Conservation (phyloP, 768 basidiomycete genomes). For the Kwoniella dejecticola region DNA sequence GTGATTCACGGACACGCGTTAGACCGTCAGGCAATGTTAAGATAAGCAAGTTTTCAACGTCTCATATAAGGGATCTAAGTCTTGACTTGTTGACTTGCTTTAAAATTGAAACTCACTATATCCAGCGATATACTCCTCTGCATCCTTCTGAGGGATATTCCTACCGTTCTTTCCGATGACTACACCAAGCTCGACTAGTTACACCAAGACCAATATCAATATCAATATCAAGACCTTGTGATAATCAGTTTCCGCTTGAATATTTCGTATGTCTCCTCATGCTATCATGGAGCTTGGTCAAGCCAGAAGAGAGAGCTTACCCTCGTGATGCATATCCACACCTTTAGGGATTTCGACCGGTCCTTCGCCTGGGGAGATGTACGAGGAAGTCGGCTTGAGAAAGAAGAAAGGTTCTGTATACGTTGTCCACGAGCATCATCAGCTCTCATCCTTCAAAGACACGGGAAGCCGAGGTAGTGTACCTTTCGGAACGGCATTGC, state of each 20-base stretch:
- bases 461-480: too few relatives aligned
- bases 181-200: conserved; percentile 90
- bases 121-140: conserved; percentile 80
- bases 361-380: conserved; percentile 70
- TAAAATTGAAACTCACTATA: conserved; percentile 85
- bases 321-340: conserved; percentile 86
- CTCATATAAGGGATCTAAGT: too few relatives aligned
- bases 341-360: conserved; percentile 83
- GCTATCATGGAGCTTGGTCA: too few relatives aligned
- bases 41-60: too few relatives aligned
- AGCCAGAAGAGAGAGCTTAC: too few relatives aligned
- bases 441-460: background rate
- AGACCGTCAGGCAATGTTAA: too few relatives aligned
- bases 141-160: conserved; percentile 73
- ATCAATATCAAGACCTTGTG: too few relatives aligned
- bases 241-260: background rate
- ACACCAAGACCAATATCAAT: too few relatives aligned
- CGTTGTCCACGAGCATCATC: background rate
- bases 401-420: conserved; percentile 89
- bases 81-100: too few relatives aligned
- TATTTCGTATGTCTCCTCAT: too few relatives aligned
- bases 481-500: conserved; percentile 75
- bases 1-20: too few relatives aligned
- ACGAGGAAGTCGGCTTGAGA: conserved; percentile 92
- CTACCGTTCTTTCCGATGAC: conserved; percentile 86